phyloP scores from a whole-genome alignment of 352 stramenopile species.

The Phytopythium mirpurense region DNA sequence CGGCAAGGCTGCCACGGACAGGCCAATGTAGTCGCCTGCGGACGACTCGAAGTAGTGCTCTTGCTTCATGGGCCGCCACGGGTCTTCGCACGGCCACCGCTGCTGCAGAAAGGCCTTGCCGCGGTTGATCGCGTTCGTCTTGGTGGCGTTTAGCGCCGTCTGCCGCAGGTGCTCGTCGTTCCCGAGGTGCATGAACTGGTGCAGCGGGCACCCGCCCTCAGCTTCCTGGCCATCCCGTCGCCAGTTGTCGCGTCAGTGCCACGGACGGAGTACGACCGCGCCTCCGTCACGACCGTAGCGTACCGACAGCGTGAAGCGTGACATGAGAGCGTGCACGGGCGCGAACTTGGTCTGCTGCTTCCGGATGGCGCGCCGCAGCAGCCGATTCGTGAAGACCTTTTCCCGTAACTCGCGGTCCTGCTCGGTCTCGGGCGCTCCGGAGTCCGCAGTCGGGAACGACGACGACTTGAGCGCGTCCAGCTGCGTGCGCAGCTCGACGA shows the following conservation, averaged over 20 bases:
- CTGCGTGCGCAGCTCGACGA: conserved; percentile 14
- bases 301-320: conserved; percentile 27
- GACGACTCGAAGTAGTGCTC: conserved; percentile 20
- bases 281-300: background rate
- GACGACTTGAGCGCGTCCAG: conserved; percentile 19
- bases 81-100: conserved; percentile 25
- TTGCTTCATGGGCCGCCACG: conserved; percentile 14
- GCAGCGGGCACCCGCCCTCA: conserved; percentile 13
- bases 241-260: background rate
- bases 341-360: conserved; percentile 22
- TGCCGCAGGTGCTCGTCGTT: conserved; percentile 17
- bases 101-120: conserved; percentile 26
- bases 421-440: conserved; percentile 9
- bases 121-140: conserved; percentile 23
- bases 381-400: conserved; percentile 13
- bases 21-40: conserved; percentile 16
- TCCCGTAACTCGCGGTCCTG: conserved; percentile 9
- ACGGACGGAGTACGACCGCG: too few relatives aligned
- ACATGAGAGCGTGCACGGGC: conserved; percentile 19
- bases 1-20: conserved; percentile 24
- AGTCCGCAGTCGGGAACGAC: conserved; percentile 8
- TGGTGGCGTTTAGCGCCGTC: conserved; percentile 20
- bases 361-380: conserved; percentile 12
- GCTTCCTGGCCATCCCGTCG: conserved; percentile 6
- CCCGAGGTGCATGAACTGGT: conserved; percentile 33